Evolutionary conservation across 768 basidiomycete species (phyloP).

Genomic region (Pholiota conissans): DNA sequence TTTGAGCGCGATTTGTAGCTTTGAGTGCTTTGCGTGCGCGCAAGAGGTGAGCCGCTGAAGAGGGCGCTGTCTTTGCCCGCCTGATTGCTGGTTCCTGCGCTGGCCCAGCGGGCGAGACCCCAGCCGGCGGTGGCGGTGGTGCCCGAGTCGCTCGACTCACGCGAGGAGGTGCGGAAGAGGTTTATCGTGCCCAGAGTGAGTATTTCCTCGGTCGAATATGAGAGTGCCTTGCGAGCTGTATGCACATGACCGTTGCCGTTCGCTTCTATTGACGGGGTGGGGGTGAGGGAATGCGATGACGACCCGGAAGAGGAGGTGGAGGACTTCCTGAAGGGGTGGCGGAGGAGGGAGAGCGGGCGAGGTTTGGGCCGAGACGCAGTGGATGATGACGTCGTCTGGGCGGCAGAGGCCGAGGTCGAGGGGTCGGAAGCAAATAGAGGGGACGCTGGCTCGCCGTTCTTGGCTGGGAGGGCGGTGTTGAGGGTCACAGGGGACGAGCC

Average conservation of each 20-base stretch:
- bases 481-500: slow-evolving; percentile 23
- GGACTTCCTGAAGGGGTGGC: slow-evolving; percentile 26
- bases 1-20: slow-evolving; percentile 26
- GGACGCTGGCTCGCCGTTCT: slow-evolving; percentile 1
- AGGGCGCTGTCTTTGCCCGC: slow-evolving; percentile 15
- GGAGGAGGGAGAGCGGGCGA: slow-evolving; percentile 25
- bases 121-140: slow-evolving; percentile 20
- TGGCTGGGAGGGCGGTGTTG: slow-evolving; percentile 15
- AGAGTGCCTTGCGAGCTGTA: slow-evolving; percentile 25
- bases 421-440: slow-evolving; percentile 4
- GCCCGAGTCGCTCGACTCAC: slow-evolving; percentile 20
- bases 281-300: slow-evolving; percentile 35
- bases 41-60: slow-evolving; percentile 28
- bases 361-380: slow-evolving; percentile 27
- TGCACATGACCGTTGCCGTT: slow-evolving; percentile 1
- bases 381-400: slow-evolving; percentile 12
- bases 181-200: slow-evolving; percentile 38
- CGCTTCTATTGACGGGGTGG: slow-evolving; percentile 33
- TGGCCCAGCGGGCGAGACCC: slow-evolving; percentile 32
- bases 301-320: slow-evolving; percentile 28
- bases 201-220: slow-evolving; percentile 33
- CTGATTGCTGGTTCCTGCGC: slow-evolving; percentile 16
- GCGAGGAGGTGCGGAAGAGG: slow-evolving; percentile 37
- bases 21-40: slow-evolving; percentile 34
- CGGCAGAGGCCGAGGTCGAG: slow-evolving; percentile 16